These are phyloP conservation scores for Stachybotrys chartarum DNA, from an alignment of 2,329 filamentous ascomycete species.

Conservation along the genomic window DNA sequence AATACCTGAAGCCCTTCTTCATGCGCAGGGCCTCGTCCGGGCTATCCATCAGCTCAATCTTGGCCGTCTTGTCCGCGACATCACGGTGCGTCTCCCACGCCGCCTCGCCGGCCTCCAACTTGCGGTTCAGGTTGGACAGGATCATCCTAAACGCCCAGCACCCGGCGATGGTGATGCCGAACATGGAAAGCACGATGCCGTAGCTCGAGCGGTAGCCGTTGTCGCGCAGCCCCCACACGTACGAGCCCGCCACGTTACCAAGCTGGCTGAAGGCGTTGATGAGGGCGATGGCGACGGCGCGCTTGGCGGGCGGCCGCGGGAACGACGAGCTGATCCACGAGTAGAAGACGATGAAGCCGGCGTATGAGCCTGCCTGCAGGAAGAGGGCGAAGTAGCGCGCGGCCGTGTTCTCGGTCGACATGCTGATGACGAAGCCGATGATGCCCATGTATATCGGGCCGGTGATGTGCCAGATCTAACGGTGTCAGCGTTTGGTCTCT, in stretches of 20 bases:
- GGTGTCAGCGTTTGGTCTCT: neutral
- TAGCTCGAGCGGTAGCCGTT: conserved; percentile 59
- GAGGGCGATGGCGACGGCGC: conserved; percentile 52
- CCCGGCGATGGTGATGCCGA: conserved; percentile 48
- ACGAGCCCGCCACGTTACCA: conserved; percentile 53
- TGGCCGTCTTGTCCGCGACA: conserved; percentile 31
- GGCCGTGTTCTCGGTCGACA: conserved; percentile 47
- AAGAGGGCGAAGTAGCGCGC: conserved; percentile 55
- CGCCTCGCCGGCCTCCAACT: conserved; percentile 35
- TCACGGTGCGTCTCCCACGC: conserved; percentile 27
- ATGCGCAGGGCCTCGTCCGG: conserved; percentile 36
- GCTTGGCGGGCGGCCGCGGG: conserved; percentile 53
- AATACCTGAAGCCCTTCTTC: conserved; percentile 40
- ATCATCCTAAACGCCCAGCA: conserved; percentile 41
- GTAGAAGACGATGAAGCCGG: conserved; percentile 51
- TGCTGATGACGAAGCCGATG: conserved; percentile 52
- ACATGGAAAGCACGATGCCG: conserved; percentile 59
- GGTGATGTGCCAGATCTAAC: conserved; percentile 50
- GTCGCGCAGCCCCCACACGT: conserved; percentile 53
- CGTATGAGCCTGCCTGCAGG: conserved; percentile 50
- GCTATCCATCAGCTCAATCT: conserved; percentile 29
- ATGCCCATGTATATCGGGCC: conserved; percentile 46
- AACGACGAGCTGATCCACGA: conserved; percentile 52
- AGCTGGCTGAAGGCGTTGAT: conserved; percentile 53
- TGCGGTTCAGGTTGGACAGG: conserved; percentile 37